Percentiles rank a stretch among this genome's conserved stretches.
Conservation (phyloP, 2,329 filamentous ascomycete species). For the Phialophora verrucosa region DNA sequence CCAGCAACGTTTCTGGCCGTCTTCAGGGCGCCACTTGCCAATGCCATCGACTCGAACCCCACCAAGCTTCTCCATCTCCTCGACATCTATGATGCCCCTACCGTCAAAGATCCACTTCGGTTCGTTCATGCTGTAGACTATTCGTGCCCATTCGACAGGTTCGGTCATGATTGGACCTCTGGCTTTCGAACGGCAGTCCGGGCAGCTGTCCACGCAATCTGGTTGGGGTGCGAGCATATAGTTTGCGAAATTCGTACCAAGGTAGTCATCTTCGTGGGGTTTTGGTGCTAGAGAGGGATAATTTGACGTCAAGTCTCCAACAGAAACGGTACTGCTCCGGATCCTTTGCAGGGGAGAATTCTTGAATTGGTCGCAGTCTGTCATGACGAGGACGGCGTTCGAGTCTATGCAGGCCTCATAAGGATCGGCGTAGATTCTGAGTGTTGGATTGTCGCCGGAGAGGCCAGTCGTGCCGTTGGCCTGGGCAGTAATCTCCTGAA, state of each 20-base stretch:
- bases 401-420: constrained; percentile 55
- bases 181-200: constrained; percentile 37
- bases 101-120: constrained; percentile 60
- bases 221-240: constrained; percentile 16
- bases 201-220: constrained; percentile 31
- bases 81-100: constrained; percentile 45
- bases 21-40: constrained; percentile 36
- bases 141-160: constrained; percentile 53
- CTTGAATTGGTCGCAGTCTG: constrained; percentile 61
- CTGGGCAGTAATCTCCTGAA: constrained; percentile 45
- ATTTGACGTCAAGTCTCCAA: neutral
- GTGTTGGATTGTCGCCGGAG: constrained; percentile 28
- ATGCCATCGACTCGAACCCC: constrained; percentile 47
- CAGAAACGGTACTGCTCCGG: constrained; percentile 3
- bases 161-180: constrained; percentile 37
- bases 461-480: constrained; percentile 1
- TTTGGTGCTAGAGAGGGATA: neutral
- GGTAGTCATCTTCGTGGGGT: constrained; percentile 14
- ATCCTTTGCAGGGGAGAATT: constrained; percentile 36
- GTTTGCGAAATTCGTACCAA: constrained; percentile 19
- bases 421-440: constrained; percentile 51
- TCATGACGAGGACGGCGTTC: constrained; percentile 58
- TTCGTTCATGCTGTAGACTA: constrained; percentile 53
- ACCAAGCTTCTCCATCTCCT: constrained; percentile 46
- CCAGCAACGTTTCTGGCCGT: constrained; percentile 22